phyloP scores from a whole-genome alignment of 2,329 filamentous ascomycete species.

The Chrysosporium keratinophilum region DNA sequence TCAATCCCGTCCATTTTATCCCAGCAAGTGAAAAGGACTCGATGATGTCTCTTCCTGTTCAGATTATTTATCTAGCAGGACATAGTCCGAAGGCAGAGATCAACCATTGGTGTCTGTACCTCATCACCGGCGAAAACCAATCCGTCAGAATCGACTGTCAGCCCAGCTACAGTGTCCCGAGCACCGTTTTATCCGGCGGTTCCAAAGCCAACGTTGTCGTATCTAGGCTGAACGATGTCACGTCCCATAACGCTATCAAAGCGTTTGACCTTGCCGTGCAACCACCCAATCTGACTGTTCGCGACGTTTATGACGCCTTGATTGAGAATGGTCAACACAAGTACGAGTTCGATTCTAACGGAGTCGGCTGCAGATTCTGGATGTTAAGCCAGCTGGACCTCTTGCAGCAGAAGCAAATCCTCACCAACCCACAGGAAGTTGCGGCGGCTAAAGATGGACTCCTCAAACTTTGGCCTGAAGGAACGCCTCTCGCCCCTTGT shows the following conservation, averaged over 20 bases:
- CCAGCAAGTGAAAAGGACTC: background rate
- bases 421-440: constrained; percentile 12
- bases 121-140: background rate
- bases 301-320: constrained; percentile 13
- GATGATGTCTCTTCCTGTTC: background rate
- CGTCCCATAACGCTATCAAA: constrained; percentile 6
- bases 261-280: constrained; percentile 12
- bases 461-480: constrained; percentile 18
- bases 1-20: constrained; percentile 11
- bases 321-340: constrained; percentile 17
- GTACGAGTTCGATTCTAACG: constrained; percentile 20
- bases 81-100: background rate
- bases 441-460: constrained; percentile 14
- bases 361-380: constrained; percentile 20
- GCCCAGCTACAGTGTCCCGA: constrained; percentile 16
- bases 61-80: background rate
- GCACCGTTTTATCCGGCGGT: constrained; percentile 16
- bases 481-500: constrained; percentile 14
- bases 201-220: constrained; percentile 20
- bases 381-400: constrained; percentile 16
- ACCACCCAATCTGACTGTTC: constrained; percentile 6
- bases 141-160: constrained; percentile 23
- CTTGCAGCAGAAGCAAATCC: constrained; percentile 8
- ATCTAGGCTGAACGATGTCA: constrained; percentile 11
- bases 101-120: constrained; percentile 9